These are phyloP conservation scores for Ustilago nuda DNA, from an alignment of 1,284 basidiomycete genomes.

Conservation along the genomic window DNA sequence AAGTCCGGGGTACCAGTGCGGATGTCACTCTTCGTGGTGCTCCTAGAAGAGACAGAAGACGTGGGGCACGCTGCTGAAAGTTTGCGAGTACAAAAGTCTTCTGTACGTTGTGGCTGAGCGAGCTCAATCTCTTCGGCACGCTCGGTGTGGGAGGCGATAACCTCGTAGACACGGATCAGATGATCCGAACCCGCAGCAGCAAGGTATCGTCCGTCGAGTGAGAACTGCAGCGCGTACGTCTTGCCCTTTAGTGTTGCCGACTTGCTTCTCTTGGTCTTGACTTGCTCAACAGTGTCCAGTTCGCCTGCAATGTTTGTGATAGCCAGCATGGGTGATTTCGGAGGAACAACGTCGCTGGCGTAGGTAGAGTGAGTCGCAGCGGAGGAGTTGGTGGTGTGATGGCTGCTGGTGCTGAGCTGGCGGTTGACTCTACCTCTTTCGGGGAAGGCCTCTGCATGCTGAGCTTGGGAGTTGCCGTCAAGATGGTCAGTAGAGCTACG, in stretches of 20 bases:
- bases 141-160: conserved; percentile 37
- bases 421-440: conserved; percentile 18
- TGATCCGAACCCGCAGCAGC: conserved; percentile 69
- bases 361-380: conserved; percentile 12
- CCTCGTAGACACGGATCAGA: conserved; percentile 63
- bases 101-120: conserved; percentile 15
- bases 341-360: conserved; percentile 8
- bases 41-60: not conserved
- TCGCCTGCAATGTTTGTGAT: conserved; percentile 16
- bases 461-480: not conserved
- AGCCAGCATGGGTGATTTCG: conserved; percentile 22
- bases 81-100: conserved; percentile 8
- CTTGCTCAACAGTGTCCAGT: conserved; percentile 3
- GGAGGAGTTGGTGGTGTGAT: conserved; percentile 14
- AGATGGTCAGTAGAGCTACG: conserved; percentile 11
- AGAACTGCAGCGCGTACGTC: conserved; percentile 68
- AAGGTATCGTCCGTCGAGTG: conserved; percentile 66
- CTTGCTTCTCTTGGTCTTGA: conserved; percentile 16
- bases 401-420: conserved; percentile 29
- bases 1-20: conserved; percentile 7
- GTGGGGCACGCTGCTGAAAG: conserved; percentile 1
- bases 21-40: not conserved
- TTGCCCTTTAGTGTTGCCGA: conserved; percentile 39
- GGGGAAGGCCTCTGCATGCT: not conserved
- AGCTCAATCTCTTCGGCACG: conserved; percentile 39